Conservation (phyloP, 1,284 basidiomycete genomes). For the Peniophora sp. region DNA sequence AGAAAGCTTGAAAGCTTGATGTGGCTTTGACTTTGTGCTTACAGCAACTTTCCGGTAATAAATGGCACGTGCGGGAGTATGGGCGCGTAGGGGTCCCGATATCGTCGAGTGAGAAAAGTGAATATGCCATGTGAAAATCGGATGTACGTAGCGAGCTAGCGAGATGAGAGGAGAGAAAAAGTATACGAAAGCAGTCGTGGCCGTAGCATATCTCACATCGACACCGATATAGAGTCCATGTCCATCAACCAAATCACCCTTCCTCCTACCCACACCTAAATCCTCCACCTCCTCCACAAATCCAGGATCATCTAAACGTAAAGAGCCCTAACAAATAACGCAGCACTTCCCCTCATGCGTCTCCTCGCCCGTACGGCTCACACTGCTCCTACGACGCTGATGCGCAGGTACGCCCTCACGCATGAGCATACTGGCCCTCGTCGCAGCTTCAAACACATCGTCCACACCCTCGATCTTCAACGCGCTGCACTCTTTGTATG, state of each 20-base stretch:
- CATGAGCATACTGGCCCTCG: constrained; percentile 90
- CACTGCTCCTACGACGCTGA: constrained; percentile 12
- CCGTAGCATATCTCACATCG: background rate
- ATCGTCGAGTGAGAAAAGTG: too few relatives aligned
- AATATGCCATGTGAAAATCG: background rate
- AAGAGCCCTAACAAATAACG: constrained; percentile 39
- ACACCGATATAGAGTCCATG: background rate
- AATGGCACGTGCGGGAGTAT: too few relatives aligned
- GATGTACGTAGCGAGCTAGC: background rate
- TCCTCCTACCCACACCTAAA: background rate
- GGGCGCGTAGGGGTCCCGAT: too few relatives aligned
- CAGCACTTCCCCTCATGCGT: constrained; percentile 43
- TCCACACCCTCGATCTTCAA: constrained; percentile 91
- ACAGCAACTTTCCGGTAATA: too few relatives aligned
- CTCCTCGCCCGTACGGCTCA: constrained; percentile 9
- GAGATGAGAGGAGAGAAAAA: background rate
- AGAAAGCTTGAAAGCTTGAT: too few relatives aligned
- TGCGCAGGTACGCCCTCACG: constrained; percentile 64
- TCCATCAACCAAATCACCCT: background rate
- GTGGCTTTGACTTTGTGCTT: too few relatives aligned
- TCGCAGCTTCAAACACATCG: constrained; percentile 92
- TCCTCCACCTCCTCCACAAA: too few relatives aligned
- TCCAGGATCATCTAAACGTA: background rate
- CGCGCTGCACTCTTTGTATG: constrained; percentile 91
- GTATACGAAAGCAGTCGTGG: background rate